Conservation (phyloP, 257 asterid species). For the Nicotiana benthamiana region DNA sequence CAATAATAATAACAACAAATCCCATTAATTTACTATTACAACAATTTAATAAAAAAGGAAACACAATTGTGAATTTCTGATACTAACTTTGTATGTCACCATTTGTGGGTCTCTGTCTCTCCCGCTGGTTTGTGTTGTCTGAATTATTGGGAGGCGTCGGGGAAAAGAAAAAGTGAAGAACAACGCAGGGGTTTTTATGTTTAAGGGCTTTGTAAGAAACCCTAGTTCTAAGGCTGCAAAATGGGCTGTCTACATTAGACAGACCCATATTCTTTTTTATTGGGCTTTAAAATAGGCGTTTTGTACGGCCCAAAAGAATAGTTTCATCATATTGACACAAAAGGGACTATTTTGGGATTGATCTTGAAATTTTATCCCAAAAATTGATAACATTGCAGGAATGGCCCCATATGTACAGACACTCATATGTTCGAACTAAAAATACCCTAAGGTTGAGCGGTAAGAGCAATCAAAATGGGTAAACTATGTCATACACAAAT, state of each 20-base stretch:
- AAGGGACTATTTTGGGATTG: too few species aligned
- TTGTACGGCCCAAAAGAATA: too few species aligned
- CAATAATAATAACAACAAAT: conserved; percentile 1
- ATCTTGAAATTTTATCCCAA: too few species aligned
- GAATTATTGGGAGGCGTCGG: conserved; percentile 15
- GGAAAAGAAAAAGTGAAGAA: neutral
- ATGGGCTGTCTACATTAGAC: neutral
- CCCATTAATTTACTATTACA: neutral
- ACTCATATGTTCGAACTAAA: too few species aligned
- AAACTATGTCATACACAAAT: too few species aligned
- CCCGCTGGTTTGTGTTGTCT: conserved; percentile 6
- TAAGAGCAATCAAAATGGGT: too few species aligned
- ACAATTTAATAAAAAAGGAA: neutral
- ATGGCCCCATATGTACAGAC: too few species aligned
- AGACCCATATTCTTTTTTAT: neutral
- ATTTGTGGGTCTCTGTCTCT: conserved; percentile 19
- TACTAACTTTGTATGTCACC: conserved; percentile 43
- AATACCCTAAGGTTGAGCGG: too few species aligned
- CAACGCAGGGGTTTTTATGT: conserved; percentile 8
- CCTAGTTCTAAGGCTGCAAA: neutral
- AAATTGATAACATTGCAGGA: too few species aligned
- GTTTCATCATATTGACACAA: too few species aligned
- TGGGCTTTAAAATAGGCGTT: neutral
- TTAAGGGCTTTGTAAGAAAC: neutral
- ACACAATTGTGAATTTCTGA: neutral